Base-by-base conservation (phyloP, 306 rosid genomes). In the Cicer chorassanicum region DNA sequence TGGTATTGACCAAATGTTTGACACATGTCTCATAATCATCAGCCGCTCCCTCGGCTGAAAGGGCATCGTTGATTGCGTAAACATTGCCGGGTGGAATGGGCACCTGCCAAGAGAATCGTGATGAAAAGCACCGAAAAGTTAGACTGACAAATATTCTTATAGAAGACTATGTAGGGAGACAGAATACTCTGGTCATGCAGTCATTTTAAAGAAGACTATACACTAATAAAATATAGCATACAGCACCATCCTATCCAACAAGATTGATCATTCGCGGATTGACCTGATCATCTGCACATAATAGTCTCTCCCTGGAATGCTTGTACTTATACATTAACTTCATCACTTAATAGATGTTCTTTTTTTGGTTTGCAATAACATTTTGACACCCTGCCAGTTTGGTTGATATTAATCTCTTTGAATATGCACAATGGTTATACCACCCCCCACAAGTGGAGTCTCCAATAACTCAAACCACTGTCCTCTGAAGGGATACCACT, bases 1-100 rank as follows among this genome's bases (percentile, higher is more conserved):
- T 74, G 64, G 8, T 78, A 48, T 78, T 79, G 34, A 86, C 93
- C 88, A 94, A 81, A 15, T 82, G 85, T 63, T 57, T 88, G 48
- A 94, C 84, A 78, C 89, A 36, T 45, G 91, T 83, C 85, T 92
- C 99, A 3, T 94, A 94, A 65, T 90, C 99, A 9, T 94, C 97
- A 0, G 99, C 97, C 41, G 97, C 99, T 46, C 89, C 97, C 84
- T 94, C 99, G 3, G 95, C 86, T 34, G 96, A 73, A 14, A 94
- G 89, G 12, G 96, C 54, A 66, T 92, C 97, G 7, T 92, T 89
- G 74, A 94, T 94, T 46, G 93, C 93, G 67, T 92, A 88, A 65
- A 90, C 85, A 21, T 92, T 81, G 29, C 86, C 91, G 0, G 89
- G 38, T 38, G 81, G 93, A 75, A 94, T 90, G 0, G 92, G 89